Percentiles rank a stretch among this genome's conserved stretches.
Conservation (phyloP, 768 basidiomycete species). For the Tylopilus sp. region DNA sequence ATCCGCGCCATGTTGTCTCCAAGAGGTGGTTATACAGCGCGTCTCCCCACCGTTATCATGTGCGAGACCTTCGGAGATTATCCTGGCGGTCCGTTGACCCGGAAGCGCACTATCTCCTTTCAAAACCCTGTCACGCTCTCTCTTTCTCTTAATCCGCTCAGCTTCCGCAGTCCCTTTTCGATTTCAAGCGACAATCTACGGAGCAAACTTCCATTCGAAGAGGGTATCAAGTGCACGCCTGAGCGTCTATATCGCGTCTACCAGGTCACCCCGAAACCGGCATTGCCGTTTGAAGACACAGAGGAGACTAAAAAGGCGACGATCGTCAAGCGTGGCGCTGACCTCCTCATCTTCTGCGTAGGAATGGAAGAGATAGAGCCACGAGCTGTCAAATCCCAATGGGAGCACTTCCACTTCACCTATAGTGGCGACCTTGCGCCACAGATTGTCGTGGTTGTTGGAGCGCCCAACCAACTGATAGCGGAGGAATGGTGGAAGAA, state of each 20-base stretch:
- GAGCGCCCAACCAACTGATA: slow-evolving; percentile 8
- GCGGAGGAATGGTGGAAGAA: slow-evolving; percentile 25
- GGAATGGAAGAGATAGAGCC: neutral
- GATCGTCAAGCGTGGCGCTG: slow-evolving; percentile 21
- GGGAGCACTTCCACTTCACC: slow-evolving; percentile 25
- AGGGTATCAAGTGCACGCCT: slow-evolving; percentile 2
- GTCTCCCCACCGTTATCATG: slow-evolving; percentile 22
- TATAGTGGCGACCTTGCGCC: slow-evolving; percentile 28
- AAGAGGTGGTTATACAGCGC: neutral
- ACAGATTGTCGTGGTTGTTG: slow-evolving; percentile 22
- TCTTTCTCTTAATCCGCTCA: slow-evolving; percentile 8
- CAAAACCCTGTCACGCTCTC: slow-evolving; percentile 20
- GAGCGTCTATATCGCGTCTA: slow-evolving; percentile 20
- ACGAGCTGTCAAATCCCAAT: slow-evolving; percentile 16
- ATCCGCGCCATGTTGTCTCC: slow-evolving; percentile 24
- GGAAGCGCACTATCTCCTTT: slow-evolving; percentile 24
- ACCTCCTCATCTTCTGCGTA: slow-evolving; percentile 27
- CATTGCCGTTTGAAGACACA: neutral
- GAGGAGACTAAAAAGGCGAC: slow-evolving; percentile 5
- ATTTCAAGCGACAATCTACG: slow-evolving; percentile 13
- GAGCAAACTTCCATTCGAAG: slow-evolving; percentile 22
- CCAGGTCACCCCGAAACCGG: slow-evolving; percentile 14
- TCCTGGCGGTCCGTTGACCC: neutral
- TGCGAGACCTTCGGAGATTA: slow-evolving; percentile 15
- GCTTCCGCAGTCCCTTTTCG: slow-evolving; percentile 22